Evolutionary conservation across 306 rosid species (phyloP), one percentile per base, ranked within the genome.

Genomic region (Rosa chinensis): DNA sequence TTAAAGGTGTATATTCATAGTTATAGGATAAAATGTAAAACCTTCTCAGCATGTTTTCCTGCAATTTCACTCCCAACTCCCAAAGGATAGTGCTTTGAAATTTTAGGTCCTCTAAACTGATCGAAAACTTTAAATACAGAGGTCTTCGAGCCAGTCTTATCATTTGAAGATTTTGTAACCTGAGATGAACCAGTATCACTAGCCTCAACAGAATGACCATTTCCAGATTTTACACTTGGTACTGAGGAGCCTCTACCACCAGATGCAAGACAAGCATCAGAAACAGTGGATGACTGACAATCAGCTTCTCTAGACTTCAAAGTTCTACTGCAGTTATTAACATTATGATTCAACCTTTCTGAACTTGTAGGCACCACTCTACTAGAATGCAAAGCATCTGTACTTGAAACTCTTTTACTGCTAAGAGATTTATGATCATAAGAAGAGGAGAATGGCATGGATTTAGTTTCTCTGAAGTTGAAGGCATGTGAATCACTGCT

Each of bases 111-210:
- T 85, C 84, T 88, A 63, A 93, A 81, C 85, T 93, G 98, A 85
- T 91, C 90, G 32, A 93, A 97, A 67, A 89, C 98, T 88, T 90
- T 93, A 69, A 80, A 77, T 64, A 93, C 92, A 64, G 99, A 90
- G 50, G 92, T 79, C 88, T 75, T 93, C 85, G 90, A 86, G 77
- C 87, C 94, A 82, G 82, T 85, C 85, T 80, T 89, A n/a, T 89
- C 82, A 85, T 84, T 90, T 70, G 74, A 84, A 76, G 88, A 79
- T 77, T 72, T 86, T 61, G 85, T 78, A 78, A 53, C 88, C 75
- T 78, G 89, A 64, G 90, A 85, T 74, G 92, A 79, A 73, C 76
- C 64, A 77, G 78, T 77, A 83, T 69, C 84, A 42, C 83, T 63
- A 70, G 84, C 75, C 84, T 85, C 89, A 72, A 66, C 61, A 73